A percentile compares a stretch with the other conserved stretches of the same genome.
phyloP scores from a whole-genome alignment of 2,329 filamentous ascomycete genomes.

The Rhynchosporium graminicola region DNA sequence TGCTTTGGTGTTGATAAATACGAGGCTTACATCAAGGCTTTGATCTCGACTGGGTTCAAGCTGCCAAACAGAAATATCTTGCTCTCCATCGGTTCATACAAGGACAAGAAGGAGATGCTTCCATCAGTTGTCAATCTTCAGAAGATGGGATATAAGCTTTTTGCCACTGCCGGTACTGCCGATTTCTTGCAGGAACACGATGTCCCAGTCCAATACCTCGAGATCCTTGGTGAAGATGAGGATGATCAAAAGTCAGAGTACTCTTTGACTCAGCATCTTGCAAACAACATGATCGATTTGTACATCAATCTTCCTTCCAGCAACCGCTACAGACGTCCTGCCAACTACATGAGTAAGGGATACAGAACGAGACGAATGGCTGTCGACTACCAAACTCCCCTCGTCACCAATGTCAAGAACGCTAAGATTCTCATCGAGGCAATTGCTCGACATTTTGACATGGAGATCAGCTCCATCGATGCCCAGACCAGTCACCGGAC shows the following conservation, averaged over 20 bases:
- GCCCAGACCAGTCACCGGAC: slow-evolving; percentile 88
- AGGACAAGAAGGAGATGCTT: slow-evolving; percentile 97
- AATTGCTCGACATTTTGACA: slow-evolving; percentile 82
- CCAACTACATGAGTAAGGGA: slow-evolving; percentile 98
- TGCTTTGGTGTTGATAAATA: slow-evolving; percentile 96
- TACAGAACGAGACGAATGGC: slow-evolving; percentile 98
- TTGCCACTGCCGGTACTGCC: slow-evolving; percentile 92
- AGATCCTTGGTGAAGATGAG: slow-evolving; percentile 76
- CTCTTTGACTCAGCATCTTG: slow-evolving; percentile 92
- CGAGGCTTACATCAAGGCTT: slow-evolving; percentile 94
- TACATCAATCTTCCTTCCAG: slow-evolving; percentile 99
- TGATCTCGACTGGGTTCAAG: slow-evolving; percentile 95
- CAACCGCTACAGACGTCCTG: slow-evolving; percentile 94
- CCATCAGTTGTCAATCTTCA: slow-evolving; percentile 88
- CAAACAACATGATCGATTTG: slow-evolving; percentile 96
- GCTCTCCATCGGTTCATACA: slow-evolving; percentile 93
- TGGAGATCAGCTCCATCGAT: slow-evolving; percentile 81
- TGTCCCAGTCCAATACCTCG: slow-evolving; percentile 89
- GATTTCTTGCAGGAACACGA: slow-evolving; percentile 95
- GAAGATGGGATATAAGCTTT: slow-evolving; percentile 91
- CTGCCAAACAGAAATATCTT: slow-evolving; percentile 94
- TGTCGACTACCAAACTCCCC: slow-evolving; percentile 88
- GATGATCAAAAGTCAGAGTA: slow-evolving; percentile 93
- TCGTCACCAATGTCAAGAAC: slow-evolving; percentile 99
- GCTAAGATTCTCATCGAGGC: slow-evolving; percentile 97